phyloP scores from a whole-genome alignment of 176 grass and related monocot genomes.

The Sorghum bicolor region DNA sequence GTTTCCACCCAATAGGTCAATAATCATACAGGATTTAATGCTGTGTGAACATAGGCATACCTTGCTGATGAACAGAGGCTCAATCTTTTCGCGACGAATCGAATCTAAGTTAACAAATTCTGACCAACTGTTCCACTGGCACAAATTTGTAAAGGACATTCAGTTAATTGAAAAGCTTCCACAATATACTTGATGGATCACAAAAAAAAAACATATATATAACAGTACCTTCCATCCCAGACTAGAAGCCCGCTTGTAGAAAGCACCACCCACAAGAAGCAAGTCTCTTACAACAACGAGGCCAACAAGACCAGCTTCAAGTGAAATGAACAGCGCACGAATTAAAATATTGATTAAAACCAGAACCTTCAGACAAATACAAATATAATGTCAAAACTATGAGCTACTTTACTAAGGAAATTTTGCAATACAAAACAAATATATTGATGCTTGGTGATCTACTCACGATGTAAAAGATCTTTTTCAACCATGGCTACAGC shows the following conservation, averaged over 20 bases:
- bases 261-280: conserved; percentile 77
- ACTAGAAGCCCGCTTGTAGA: conserved; percentile 81
- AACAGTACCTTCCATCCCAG: conserved; percentile 80
- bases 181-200: background rate
- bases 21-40: conserved; percentile 19
- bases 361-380: background rate
- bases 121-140: conserved; percentile 87
- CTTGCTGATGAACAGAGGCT: conserved; percentile 98
- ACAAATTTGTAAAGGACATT: conserved; percentile 14
- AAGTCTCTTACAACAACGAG: conserved; percentile 79
- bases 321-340: conserved; percentile 10
- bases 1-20: conserved; percentile 14
- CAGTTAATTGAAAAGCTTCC: conserved; percentile 2
- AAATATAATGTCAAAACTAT: background rate
- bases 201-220: background rate
- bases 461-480: conserved; percentile 82
- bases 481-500: conserved; percentile 81
- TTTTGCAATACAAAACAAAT: background rate
- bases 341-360: conserved; percentile 20
- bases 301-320: conserved; percentile 83
- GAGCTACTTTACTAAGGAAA: background rate
- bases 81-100: conserved; percentile 62
- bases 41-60: conserved; percentile 30
- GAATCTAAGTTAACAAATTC: conserved; percentile 82
- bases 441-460: background rate